Evolutionary conservation across 2,329 filamentous ascomycete genomes (phyloP).

Genomic region (Clarireedia hainanense): DNA sequence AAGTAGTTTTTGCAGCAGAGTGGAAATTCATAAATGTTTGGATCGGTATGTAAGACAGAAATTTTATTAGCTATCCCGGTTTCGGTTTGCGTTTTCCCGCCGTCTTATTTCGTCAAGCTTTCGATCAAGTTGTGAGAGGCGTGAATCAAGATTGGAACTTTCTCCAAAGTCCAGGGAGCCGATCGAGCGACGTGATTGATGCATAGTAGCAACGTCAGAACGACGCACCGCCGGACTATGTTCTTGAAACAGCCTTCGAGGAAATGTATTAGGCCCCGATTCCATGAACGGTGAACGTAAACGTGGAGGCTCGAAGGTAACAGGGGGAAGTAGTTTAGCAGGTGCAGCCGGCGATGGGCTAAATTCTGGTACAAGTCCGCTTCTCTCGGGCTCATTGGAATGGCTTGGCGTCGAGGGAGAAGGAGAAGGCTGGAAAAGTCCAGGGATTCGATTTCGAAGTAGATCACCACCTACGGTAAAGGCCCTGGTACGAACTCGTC

Average conservation of each 20-base stretch:
- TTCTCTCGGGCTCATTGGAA: background rate
- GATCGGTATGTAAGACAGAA: background rate
- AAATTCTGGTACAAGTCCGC: background rate
- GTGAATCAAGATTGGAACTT: conserved; percentile 21
- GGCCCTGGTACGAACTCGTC: conserved; percentile 27
- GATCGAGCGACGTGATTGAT: conserved; percentile 35
- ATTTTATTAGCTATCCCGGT: background rate
- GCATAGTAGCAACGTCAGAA: conserved; percentile 50
- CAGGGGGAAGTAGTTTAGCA: conserved; percentile 29
- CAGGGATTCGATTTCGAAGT: conserved; percentile 14
- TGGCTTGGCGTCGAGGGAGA: background rate
- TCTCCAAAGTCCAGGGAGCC: conserved; percentile 27
- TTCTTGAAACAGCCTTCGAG: conserved; percentile 44
- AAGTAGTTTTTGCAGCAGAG: background rate
- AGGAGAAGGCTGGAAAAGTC: conserved; percentile 14
- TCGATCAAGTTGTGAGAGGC: conserved; percentile 21
- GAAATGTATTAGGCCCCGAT: conserved; percentile 47
- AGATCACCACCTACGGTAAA: conserved; percentile 29
- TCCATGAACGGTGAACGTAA: conserved; percentile 53
- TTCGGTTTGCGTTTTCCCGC: conserved; percentile 15
- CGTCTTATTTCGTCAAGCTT: conserved; percentile 25
- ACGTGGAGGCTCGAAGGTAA: conserved; percentile 30
- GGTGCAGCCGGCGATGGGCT: conserved; percentile 13
- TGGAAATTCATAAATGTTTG: background rate
- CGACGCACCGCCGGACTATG: conserved; percentile 25